phyloP scores from a whole-genome alignment of 768 basidiomycete genomes.

The Boletus sp. region DNA sequence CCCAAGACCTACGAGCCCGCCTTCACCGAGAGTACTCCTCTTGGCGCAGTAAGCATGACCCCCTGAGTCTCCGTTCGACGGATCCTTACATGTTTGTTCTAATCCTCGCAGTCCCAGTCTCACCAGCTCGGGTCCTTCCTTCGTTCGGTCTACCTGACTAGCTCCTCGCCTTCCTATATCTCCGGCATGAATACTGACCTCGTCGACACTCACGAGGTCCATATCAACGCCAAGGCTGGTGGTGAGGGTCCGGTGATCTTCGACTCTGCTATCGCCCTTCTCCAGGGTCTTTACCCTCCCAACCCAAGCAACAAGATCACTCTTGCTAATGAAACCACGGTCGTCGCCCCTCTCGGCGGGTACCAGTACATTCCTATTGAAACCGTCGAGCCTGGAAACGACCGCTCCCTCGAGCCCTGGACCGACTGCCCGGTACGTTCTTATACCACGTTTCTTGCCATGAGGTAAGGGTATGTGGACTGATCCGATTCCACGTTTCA shows the following conservation, averaged over 20 bases:
- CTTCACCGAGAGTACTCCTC: constrained; percentile 68
- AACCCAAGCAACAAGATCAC: constrained; percentile 64
- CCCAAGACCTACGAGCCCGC: constrained; percentile 61
- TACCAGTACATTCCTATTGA: constrained; percentile 89
- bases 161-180: constrained; percentile 67
- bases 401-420: constrained; percentile 83
- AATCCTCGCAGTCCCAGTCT: constrained; percentile 53
- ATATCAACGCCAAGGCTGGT: constrained; percentile 77
- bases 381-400: constrained; percentile 82
- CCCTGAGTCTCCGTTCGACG: background rate
- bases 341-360: constrained; percentile 72
- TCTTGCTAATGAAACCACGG: constrained; percentile 72
- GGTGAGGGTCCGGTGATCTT: constrained; percentile 84
- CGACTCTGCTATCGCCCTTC: constrained; percentile 79
- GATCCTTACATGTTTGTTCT: background rate
- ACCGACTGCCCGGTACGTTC: constrained; percentile 51
- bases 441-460: background rate
- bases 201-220: constrained; percentile 70
- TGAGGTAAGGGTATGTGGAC: background rate
- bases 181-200: constrained; percentile 61
- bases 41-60: constrained; percentile 56
- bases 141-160: constrained; percentile 63
- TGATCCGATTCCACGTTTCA: constrained; percentile 10
- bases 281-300: constrained; percentile 88
- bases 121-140: constrained; percentile 59